These are phyloP conservation scores for Xylaria sp. DNA, from an alignment of 2,329 filamentous ascomycete species.

Conservation along the genomic window DNA sequence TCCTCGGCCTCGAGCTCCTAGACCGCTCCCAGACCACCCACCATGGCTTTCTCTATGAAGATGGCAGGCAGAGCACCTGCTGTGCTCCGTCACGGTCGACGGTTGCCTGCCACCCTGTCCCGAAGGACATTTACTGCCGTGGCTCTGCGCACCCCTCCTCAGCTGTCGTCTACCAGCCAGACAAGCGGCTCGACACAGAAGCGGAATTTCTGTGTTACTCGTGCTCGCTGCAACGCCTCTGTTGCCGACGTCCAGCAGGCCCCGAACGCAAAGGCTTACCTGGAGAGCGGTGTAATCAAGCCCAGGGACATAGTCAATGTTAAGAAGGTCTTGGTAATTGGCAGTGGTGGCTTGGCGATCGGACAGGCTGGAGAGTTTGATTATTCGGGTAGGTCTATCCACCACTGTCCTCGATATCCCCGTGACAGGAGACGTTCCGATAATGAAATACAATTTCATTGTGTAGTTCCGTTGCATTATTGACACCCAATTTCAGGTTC, in stretches of 20 bases:
- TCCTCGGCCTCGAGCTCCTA: conserved; percentile 35
- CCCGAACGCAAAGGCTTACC: conserved; percentile 85
- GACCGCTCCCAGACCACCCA: conserved; percentile 7
- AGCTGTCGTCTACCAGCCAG: conserved; percentile 50
- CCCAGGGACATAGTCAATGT: conserved; percentile 84
- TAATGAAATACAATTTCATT: conserved; percentile 36
- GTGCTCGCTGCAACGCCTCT: conserved; percentile 53
- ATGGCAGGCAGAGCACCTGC: conserved; percentile 69
- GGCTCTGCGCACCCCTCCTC: conserved; percentile 51
- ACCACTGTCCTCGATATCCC: neutral
- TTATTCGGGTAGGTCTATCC: conserved; percentile 82
- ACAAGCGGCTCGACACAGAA: conserved; percentile 56
- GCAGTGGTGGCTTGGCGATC: conserved; percentile 93
- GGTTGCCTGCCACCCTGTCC: conserved; percentile 58
- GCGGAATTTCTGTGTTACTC: conserved; percentile 61
- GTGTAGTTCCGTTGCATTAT: conserved; percentile 33
- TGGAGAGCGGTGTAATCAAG: conserved; percentile 88
- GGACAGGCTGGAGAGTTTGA: conserved; percentile 98
- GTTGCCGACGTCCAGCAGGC: conserved; percentile 69
- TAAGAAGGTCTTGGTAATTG: conserved; percentile 97
- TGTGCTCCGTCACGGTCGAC: conserved; percentile 66
- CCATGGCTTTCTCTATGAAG: conserved; percentile 50
- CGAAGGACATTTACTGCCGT: conserved; percentile 58
- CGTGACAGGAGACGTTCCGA: neutral
- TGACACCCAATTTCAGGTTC: conserved; percentile 69